These are phyloP conservation scores for Borovskyia barvae DNA, from an alignment of 208 protist species.

Conservation along the genomic window DNA sequence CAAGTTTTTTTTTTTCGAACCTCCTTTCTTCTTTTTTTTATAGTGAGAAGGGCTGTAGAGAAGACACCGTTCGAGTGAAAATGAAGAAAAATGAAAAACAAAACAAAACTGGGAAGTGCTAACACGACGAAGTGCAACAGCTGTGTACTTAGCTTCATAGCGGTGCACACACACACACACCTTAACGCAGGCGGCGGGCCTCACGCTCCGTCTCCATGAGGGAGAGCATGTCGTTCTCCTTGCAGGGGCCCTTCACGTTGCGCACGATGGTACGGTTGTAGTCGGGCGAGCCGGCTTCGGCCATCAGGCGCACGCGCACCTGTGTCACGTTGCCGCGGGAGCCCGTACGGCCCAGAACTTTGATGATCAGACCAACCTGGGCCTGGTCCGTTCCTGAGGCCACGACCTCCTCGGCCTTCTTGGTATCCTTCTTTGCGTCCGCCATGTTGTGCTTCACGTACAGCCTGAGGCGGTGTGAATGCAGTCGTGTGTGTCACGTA, in stretches of 20 bases:
- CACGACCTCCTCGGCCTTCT: constrained; percentile 81
- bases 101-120: constrained; percentile 10
- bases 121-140: not conserved
- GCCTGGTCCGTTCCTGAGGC: constrained; percentile 72
- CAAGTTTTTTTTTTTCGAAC: constrained; percentile 6
- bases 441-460: constrained; percentile 34
- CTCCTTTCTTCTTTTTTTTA: constrained; percentile 20
- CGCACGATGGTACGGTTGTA: constrained; percentile 97
- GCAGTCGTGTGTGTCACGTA: not conserved
- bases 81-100: constrained; percentile 20
- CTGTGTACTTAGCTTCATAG: constrained; percentile 8
- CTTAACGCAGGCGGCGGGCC: constrained; percentile 98
- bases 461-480: not conserved
- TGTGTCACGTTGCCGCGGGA: constrained; percentile 99
- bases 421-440: constrained; percentile 88
- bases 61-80: constrained; percentile 5
- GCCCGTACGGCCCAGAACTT: constrained; percentile 98
- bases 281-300: constrained; percentile 83
- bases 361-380: constrained; percentile 96
- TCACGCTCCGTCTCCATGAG: constrained; percentile 99
- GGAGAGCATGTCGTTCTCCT: constrained; percentile 98
- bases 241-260: constrained; percentile 99
- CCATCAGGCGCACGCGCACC: constrained; percentile 95
- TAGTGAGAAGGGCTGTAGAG: constrained; percentile 8
- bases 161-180: constrained; percentile 1